phyloP scores from a whole-genome alignment of 306 rosid species.

The Gleditsia sinensis region DNA sequence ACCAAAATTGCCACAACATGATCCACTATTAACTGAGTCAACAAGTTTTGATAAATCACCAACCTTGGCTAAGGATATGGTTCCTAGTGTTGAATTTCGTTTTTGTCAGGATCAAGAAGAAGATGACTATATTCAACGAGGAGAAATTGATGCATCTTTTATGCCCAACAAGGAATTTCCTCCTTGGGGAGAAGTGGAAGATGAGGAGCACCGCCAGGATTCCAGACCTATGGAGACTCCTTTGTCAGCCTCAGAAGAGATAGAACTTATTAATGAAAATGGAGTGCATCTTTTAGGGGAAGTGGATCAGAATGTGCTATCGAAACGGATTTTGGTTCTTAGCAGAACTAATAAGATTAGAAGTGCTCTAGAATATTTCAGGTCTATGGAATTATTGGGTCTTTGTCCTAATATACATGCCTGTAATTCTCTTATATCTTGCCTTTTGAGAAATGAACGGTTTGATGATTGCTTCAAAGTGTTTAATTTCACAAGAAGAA shows the following conservation, averaged over 20 bases:
- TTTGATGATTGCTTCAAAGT: slow-evolving; percentile 65
- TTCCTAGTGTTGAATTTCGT: slow-evolving; percentile 33
- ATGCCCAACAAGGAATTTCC: slow-evolving; percentile 40
- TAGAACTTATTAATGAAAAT: slow-evolving; percentile 34
- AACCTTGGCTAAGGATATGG: slow-evolving; percentile 30
- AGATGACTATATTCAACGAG: slow-evolving; percentile 29
- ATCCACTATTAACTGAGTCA: slow-evolving; percentile 35
- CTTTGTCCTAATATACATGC: slow-evolving; percentile 77
- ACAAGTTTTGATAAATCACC: slow-evolving; percentile 35
- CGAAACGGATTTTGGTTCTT: slow-evolving; percentile 73
- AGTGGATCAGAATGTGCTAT: slow-evolving; percentile 60
- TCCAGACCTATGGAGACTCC: slow-evolving; percentile 27
- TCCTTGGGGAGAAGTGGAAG: slow-evolving; percentile 53
- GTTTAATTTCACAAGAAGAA: slow-evolving; percentile 53
- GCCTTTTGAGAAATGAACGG: slow-evolving; percentile 72
- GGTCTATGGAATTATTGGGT: slow-evolving; percentile 72
- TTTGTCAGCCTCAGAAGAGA: slow-evolving; percentile 31
- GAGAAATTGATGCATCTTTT: slow-evolving; percentile 33
- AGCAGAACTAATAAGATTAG: slow-evolving; percentile 75
- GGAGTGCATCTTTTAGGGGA: slow-evolving; percentile 64
- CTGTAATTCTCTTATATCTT: slow-evolving; percentile 75
- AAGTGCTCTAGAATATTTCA: slow-evolving; percentile 75
- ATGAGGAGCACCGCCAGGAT: slow-evolving; percentile 19
- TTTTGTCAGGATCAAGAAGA: slow-evolving; percentile 37
- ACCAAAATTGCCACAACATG: slow-evolving; percentile 28